Base-by-base conservation (phyloP, 1,284 basidiomycete species). In the Tremellales sp. region DNA sequence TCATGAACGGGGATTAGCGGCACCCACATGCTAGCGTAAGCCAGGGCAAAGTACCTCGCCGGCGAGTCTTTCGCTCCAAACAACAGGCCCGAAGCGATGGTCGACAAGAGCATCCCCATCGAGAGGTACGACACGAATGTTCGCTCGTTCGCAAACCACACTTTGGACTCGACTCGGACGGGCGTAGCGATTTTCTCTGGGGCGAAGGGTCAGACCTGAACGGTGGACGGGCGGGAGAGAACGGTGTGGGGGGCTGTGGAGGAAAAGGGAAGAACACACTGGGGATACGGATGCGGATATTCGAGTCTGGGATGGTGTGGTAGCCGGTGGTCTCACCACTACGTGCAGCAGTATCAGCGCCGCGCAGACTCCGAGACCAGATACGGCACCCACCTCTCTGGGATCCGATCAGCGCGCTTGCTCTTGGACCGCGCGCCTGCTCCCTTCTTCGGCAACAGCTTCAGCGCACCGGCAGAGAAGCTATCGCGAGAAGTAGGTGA, bases 61-160 rank as follows among this genome's bases (percentile, higher is more conserved):
- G 88, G 71, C 1, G 77, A 61, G 61, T 94, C 88, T 50, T 79
- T 78, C 3, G 64, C 61, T 41, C 57, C 71, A 46, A 60, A 66
- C 33, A 62, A 62, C 44, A 98, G 78, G 0, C 89, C 92, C 16
- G 94, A 76, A 0, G 92, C 79, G 33, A 98, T 81, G 0, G 89
- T 85, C 4, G 86, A 90, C 47, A 97, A 78, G 18, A 97, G 77
- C 35, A 97, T 76, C 4, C 87, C 82, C 44, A 88, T 84, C 57
- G 87, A 89, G 42, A 95, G 75, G 82, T 93, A 97, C 0, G 92
- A 81, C 41, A 95, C 80, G 87, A 88, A 95, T 3, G 92, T 98
- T 58, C 95, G 78, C 73, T 99, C 95, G 69, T 97, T 97, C 6
- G 95, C 93, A 74, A 98, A 97, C 87, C 94, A 98, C 34, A 98